phyloP scores from a whole-genome alignment of 768 basidiomycete genomes.

The Agaricus blazei region DNA sequence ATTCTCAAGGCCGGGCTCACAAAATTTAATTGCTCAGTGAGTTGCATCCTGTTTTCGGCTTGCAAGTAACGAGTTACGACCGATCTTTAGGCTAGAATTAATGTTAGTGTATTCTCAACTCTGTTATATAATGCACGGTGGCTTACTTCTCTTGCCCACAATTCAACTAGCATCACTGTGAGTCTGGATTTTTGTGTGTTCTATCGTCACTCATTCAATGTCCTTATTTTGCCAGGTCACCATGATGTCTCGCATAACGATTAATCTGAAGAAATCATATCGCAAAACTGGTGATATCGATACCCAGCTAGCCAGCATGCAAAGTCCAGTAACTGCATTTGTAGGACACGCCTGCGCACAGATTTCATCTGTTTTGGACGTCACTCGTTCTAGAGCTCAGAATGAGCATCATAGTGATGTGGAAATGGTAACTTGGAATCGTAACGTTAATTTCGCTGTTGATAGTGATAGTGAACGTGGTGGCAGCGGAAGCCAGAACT shows the following conservation, averaged over 20 bases:
- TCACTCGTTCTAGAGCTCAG: background rate
- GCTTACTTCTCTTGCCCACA: too few species aligned
- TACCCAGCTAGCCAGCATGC: background rate
- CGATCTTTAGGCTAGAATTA: background rate
- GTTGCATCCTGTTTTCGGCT: constrained; percentile 11
- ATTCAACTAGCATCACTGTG: constrained; percentile 1
- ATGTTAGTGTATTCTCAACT: background rate
- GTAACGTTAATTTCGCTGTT: background rate
- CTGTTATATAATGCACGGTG: too few species aligned
- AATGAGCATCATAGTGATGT: background rate
- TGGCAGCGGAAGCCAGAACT: background rate
- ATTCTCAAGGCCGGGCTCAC: constrained; percentile 33
- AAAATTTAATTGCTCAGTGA: constrained; percentile 44
- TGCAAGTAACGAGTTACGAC: background rate
- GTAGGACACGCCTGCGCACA: background rate
- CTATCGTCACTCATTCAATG: background rate
- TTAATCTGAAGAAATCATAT: constrained; percentile 46
- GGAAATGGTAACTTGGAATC: background rate
- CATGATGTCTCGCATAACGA: constrained; percentile 68
- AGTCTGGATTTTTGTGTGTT: background rate
- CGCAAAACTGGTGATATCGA: constrained; percentile 14
- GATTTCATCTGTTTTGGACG: background rate
- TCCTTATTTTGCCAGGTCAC: constrained; percentile 32
- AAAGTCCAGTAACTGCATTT: background rate
- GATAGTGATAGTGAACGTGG: background rate